These are phyloP conservation scores for Blastomyces parvus DNA, from an alignment of 2,329 filamentous ascomycete species.

Conservation along the genomic window DNA sequence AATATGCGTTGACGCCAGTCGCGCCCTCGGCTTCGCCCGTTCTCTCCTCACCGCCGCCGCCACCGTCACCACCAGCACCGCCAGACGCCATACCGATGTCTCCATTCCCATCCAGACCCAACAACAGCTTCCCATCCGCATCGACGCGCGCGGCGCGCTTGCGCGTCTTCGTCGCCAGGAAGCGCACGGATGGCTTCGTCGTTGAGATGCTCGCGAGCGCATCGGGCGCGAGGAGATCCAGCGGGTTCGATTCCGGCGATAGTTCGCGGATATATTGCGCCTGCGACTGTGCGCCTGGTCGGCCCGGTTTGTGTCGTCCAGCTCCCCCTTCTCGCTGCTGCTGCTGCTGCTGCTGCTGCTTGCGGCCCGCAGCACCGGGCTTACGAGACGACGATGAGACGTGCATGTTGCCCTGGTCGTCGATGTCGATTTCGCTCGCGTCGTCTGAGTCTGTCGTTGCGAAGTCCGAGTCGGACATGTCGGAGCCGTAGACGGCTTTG, in stretches of 20 bases:
- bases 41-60: background rate
- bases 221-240: slow-evolving; percentile 82
- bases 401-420: slow-evolving; percentile 27
- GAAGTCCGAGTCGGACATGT: slow-evolving; percentile 45
- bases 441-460: slow-evolving; percentile 58
- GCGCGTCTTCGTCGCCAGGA: slow-evolving; percentile 33
- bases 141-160: slow-evolving; percentile 36
- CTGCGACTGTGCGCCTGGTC: slow-evolving; percentile 32
- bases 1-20: slow-evolving; percentile 49
- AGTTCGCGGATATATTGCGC: slow-evolving; percentile 70
- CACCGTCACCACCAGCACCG: slow-evolving; percentile 11
- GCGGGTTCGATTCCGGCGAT: slow-evolving; percentile 72
- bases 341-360: slow-evolving; percentile 28
- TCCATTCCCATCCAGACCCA: slow-evolving; percentile 32
- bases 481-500: slow-evolving; percentile 84
- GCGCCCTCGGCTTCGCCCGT: slow-evolving; percentile 13
- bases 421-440: slow-evolving; percentile 36
- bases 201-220: slow-evolving; percentile 89
- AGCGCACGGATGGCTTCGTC: slow-evolving; percentile 59
- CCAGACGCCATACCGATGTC: slow-evolving; percentile 31
- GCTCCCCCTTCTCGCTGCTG: slow-evolving; percentile 41
- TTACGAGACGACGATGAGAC: background rate
- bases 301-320: slow-evolving; percentile 45
- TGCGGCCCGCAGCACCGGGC: slow-evolving; percentile 20
- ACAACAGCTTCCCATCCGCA: slow-evolving; percentile 37